phyloP scores from a whole-genome alignment of 352 stramenopile species.

The Phytopythium kandeliae region DNA sequence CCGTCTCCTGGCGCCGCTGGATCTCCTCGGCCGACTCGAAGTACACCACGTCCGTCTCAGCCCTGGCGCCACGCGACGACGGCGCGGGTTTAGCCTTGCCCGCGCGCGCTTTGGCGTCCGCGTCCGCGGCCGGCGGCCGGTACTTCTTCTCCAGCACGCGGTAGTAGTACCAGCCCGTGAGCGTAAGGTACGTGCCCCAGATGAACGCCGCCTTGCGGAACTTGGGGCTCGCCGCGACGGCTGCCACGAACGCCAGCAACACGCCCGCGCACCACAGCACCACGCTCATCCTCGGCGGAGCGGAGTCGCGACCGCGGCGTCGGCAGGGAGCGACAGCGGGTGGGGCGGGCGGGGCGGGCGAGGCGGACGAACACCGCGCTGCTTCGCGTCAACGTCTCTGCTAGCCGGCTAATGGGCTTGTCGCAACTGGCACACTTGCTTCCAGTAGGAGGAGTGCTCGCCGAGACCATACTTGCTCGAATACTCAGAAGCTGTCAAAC shows the following conservation, averaged over 20 bases:
- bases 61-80: constrained; percentile 4
- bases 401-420: no score
- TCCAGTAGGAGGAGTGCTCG: no score
- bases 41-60: constrained; percentile 34
- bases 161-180: constrained; percentile 84
- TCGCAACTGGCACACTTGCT: no score
- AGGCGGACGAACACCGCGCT: no score
- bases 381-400: no score
- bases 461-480: no score
- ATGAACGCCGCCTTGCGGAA: constrained; percentile 66
- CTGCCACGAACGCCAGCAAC: constrained; percentile 27
- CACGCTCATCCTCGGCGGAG: constrained; percentile 15
- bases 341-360: no score
- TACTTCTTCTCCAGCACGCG: constrained; percentile 67
- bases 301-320: neutral
- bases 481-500: no score
- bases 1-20: constrained; percentile 21
- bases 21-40: constrained; percentile 39
- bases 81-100: constrained; percentile 6
- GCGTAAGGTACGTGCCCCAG: constrained; percentile 66
- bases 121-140: constrained; percentile 7
- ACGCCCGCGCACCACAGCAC: constrained; percentile 36
- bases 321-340: neutral
- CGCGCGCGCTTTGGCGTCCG: constrained; percentile 15
- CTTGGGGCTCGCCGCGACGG: constrained; percentile 35